Evolutionary conservation across 2,329 filamentous ascomycete genomes (phyloP).

Genomic region (Colletotrichum caudatum): DNA sequence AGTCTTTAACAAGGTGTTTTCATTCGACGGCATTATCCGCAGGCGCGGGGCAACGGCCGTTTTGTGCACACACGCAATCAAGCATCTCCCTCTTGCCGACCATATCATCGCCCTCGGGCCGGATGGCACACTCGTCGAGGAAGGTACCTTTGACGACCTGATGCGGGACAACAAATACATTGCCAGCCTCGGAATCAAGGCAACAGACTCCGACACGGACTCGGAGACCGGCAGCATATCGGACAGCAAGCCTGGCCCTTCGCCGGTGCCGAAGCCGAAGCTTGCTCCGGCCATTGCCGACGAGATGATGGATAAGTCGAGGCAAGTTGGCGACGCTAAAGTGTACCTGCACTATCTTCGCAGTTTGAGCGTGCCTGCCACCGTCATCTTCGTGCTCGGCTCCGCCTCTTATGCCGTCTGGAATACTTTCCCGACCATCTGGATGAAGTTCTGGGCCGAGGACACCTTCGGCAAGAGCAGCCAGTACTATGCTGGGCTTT

Average conservation of each 20-base stretch:
- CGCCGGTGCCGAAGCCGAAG: constrained; percentile 5
- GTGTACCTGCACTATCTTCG: constrained; percentile 46
- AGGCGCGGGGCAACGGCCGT: constrained; percentile 32
- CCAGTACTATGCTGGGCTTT: constrained; percentile 43
- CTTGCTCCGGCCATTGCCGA: constrained; percentile 14
- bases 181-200: constrained; percentile 47
- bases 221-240: constrained; percentile 12
- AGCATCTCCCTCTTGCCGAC: constrained; percentile 53
- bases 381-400: constrained; percentile 7
- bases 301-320: constrained; percentile 35
- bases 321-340: constrained; percentile 42
- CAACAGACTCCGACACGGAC: constrained; percentile 37
- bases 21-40: constrained; percentile 45
- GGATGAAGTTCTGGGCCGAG: constrained; percentile 51
- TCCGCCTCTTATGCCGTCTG: constrained; percentile 37
- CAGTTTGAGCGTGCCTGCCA: constrained; percentile 16
- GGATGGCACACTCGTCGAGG: constrained; percentile 57
- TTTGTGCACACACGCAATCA: constrained; percentile 49
- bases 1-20: constrained; percentile 52
- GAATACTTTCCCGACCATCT: constrained; percentile 45
- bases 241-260: neutral
- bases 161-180: constrained; percentile 49
- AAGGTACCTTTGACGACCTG: constrained; percentile 53
- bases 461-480: constrained; percentile 41
- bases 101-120: constrained; percentile 60